These are phyloP conservation scores for Turnera subulata DNA, from an alignment of 345 rosid genomes.

Conservation along the genomic window DNA sequence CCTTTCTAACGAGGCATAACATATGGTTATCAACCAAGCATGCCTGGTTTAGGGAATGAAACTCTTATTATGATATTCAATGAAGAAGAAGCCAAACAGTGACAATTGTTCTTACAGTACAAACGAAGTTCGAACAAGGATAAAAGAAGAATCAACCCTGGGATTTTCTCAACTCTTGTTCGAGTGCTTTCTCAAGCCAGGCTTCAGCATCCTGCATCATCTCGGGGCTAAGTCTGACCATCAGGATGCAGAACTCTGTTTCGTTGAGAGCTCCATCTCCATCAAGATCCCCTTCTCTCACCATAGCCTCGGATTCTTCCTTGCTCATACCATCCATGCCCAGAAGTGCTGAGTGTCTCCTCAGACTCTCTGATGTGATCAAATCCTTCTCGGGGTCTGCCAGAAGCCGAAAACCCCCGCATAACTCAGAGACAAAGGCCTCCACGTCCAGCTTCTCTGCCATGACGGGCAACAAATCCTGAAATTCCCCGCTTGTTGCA, in stretches of 20 bases:
- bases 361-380: conserved; percentile 67
- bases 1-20: no score
- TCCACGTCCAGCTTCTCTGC: conserved; percentile 84
- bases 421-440: conserved; percentile 67
- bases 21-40: no score
- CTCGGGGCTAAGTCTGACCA: conserved; percentile 88
- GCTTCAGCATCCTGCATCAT: conserved; percentile 76
- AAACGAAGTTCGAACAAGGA: no score
- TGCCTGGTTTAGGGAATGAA: no score
- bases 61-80: no score
- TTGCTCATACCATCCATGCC: conserved; percentile 76
- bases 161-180: conserved; percentile 40
- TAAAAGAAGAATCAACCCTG: conserved; percentile 4
- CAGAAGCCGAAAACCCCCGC: conserved; percentile 74
- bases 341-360: conserved; percentile 54
- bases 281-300: conserved; percentile 76
- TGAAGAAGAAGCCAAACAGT: no score
- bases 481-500: conserved; percentile 30
- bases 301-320: conserved; percentile 71
- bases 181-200: conserved; percentile 73
- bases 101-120: no score
- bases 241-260: conserved; percentile 76
- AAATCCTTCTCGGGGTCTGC: conserved; percentile 53
- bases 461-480: conserved; percentile 80
- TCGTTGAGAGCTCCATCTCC: conserved; percentile 78